phyloP scores from a whole-genome alignment of 805 yeast genomes.

The Ogataea sp. region DNA sequence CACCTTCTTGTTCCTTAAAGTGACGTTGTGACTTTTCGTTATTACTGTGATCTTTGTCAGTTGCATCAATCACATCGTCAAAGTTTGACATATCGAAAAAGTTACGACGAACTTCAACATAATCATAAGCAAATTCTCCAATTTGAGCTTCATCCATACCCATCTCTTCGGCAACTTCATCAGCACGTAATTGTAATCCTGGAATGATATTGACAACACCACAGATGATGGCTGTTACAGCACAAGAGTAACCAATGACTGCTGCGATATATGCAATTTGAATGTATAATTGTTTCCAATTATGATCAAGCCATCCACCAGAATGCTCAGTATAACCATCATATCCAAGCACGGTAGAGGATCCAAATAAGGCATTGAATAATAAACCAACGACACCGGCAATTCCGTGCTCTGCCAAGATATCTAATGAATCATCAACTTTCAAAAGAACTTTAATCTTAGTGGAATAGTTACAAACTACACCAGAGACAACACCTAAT shows the following conservation, averaged over 20 bases:
- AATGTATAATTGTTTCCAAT: conserved; percentile 85
- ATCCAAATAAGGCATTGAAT: conserved; percentile 86
- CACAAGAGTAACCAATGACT: conserved; percentile 63
- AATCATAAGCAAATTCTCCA: conserved; percentile 98
- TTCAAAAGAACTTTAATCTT: conserved; percentile 71
- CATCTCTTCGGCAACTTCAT: conserved; percentile 75
- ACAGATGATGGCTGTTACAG: conserved; percentile 71
- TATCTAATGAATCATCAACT: conserved; percentile 91
- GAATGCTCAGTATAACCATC: conserved; percentile 77
- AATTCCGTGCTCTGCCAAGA: conserved; percentile 97
- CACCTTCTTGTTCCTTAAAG: no score
- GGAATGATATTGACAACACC: conserved; percentile 71
- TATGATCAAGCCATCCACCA: conserved; percentile 91
- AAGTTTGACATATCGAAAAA: conserved; percentile 38
- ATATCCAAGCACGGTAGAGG: conserved; percentile 81
- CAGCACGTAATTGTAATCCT: conserved; percentile 69
- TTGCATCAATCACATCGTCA: no score
- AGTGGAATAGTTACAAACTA: conserved; percentile 84
- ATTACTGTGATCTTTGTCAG: not conserved
- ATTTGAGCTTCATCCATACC: conserved; percentile 97
- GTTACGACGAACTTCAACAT: conserved; percentile 93
- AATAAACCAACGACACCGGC: conserved; percentile 88
- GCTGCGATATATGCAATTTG: conserved; percentile 83
- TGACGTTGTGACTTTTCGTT: no score
- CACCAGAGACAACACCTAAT: conserved; percentile 73